A percentile compares a stretch with the other conserved stretches of the same genome.
Conservation (phyloP, 805 yeast species). For the Myxozyma neotropica region DNA sequence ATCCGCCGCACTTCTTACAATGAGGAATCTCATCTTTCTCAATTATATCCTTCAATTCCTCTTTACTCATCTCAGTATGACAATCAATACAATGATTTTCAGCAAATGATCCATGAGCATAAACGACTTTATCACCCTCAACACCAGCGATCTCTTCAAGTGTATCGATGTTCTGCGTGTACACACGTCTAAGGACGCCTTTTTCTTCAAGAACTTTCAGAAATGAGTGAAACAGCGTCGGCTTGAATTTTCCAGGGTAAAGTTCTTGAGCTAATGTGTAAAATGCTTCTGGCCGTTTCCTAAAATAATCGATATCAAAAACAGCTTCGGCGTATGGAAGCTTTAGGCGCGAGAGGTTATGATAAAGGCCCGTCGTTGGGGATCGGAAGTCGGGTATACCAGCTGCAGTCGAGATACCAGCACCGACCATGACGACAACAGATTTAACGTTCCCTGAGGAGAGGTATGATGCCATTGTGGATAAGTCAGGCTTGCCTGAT, state of each 20-base stretch:
- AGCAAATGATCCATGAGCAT: slow-evolving; percentile 96
- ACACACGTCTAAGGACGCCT: slow-evolving; percentile 64
- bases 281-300: slow-evolving; percentile 77
- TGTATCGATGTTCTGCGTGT: slow-evolving; percentile 93
- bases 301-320: slow-evolving; percentile 82
- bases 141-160: slow-evolving; percentile 86
- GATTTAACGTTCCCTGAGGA: slow-evolving; percentile 15
- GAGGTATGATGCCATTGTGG: slow-evolving; percentile 20
- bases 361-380: slow-evolving; percentile 78
- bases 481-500: slow-evolving; percentile 12
- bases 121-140: slow-evolving; percentile 63
- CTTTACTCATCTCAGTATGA: slow-evolving; percentile 51
- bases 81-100: slow-evolving; percentile 82
- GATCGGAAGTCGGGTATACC: slow-evolving; percentile 96
- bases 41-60: slow-evolving; percentile 31
- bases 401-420: slow-evolving; percentile 90
- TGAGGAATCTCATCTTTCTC: slow-evolving; percentile 42
- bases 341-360: slow-evolving; percentile 70
- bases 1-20: slow-evolving; percentile 69
- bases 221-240: slow-evolving; percentile 79
- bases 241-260: slow-evolving; percentile 83
- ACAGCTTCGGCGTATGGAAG: slow-evolving; percentile 96
- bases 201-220: slow-evolving; percentile 69
- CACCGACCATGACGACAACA: slow-evolving; percentile 60
- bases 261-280: slow-evolving; percentile 80